These are phyloP conservation scores for Ambrosia trifida DNA, from an alignment of 129 eudicot species.

Conservation along the genomic window DNA sequence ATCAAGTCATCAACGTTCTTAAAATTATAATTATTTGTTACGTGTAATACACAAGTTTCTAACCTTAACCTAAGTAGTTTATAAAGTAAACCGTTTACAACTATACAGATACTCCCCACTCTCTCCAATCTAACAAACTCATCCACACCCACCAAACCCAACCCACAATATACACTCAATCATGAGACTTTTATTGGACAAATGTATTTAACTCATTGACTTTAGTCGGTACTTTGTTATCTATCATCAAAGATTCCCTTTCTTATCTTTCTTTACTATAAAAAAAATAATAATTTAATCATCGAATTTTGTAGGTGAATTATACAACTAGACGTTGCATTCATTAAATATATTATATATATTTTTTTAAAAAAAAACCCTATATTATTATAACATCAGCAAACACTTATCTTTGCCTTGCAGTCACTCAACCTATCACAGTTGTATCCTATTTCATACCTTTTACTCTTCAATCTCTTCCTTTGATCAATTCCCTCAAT, in stretches of 20 bases:
- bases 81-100: too few relatives aligned
- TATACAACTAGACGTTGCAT: conserved; percentile 10
- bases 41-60: too few relatives aligned
- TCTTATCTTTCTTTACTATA: not conserved
- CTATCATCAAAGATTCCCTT: not conserved
- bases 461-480: not conserved
- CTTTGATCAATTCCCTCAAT: not conserved
- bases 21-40: too few relatives aligned
- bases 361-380: not conserved
- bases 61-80: too few relatives aligned
- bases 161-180: conserved; percentile 10
- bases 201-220: conserved; percentile 19
- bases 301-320: not conserved
- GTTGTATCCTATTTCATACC: conserved; percentile 7
- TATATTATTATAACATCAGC: not conserved
- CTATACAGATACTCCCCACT: too few relatives aligned
- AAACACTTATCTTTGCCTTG: conserved; percentile 10
- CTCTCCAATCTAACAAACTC: too few relatives aligned
- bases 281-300: conserved; percentile 1
- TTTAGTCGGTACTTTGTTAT: conserved; percentile 29
- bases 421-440: conserved; percentile 17
- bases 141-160: too few relatives aligned
- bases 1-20: too few relatives aligned
- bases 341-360: not conserved
- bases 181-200: not conserved